Evolutionary conservation across 495 filamentous ascomycete genomes (phyloP).

Genomic region (Hypoxylon fragiforme): DNA sequence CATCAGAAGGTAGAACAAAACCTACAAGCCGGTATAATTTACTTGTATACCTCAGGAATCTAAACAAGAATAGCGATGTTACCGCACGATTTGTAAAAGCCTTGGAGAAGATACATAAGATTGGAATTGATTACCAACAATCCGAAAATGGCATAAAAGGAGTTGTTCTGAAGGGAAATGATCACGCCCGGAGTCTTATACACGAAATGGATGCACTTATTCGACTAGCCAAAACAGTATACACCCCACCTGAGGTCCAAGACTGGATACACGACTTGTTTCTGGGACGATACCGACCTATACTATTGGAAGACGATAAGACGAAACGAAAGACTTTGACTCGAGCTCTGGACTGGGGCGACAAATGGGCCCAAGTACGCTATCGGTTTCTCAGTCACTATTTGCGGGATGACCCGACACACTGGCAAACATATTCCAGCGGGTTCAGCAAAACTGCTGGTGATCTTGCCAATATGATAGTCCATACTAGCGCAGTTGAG

Average conservation of each 20-base stretch:
- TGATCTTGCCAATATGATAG: not conserved
- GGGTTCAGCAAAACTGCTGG: not conserved
- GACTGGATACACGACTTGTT: not conserved
- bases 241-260: too few species aligned
- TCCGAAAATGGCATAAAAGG: not conserved
- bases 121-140: not conserved
- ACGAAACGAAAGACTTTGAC: not conserved
- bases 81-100: not conserved
- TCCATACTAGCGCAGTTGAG: slow-evolving; percentile 4
- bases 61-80: not conserved
- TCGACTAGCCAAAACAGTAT: not conserved
- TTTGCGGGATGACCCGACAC: slow-evolving; percentile 13
- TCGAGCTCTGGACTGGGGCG: not conserved
- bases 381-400: slow-evolving; percentile 12
- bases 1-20: too few species aligned
- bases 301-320: not conserved
- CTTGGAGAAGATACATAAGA: not conserved
- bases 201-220: not conserved
- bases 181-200: not conserved
- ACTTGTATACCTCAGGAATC: not conserved
- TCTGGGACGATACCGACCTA: not conserved
- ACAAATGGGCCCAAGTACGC: slow-evolving; percentile 9
- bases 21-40: not conserved
- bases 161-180: not conserved
- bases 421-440: not conserved